phyloP scores from a whole-genome alignment of 306 rosid species.

The Carpinus viminea region DNA sequence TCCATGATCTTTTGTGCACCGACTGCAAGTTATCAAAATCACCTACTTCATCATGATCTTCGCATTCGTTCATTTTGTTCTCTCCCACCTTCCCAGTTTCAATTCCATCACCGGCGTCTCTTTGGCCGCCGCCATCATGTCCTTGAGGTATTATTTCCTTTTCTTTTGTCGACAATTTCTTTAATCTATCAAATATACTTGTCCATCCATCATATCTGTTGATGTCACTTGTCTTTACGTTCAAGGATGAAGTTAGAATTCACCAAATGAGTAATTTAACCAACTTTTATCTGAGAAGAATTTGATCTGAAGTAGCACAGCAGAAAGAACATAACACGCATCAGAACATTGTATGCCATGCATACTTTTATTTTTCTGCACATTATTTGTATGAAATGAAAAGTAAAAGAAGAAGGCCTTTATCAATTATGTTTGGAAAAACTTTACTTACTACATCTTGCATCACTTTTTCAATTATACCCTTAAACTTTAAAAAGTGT shows the following conservation, averaged over 20 bases:
- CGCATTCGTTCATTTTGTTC: slow-evolving; percentile 35
- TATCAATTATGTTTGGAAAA: background rate
- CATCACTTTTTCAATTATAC: too few species aligned
- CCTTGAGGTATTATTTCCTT: slow-evolving; percentile 30
- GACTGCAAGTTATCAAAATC: slow-evolving; percentile 34
- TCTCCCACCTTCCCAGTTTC: slow-evolving; percentile 48
- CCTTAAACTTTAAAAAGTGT: too few species aligned
- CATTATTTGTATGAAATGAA: background rate
- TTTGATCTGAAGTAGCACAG: background rate
- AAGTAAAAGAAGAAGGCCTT: background rate
- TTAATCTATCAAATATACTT: too few species aligned
- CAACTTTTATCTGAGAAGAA: background rate
- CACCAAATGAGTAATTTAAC: background rate
- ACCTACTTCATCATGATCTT: slow-evolving; percentile 48
- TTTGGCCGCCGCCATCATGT: slow-evolving; percentile 44
- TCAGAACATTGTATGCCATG: background rate
- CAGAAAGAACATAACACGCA: background rate
- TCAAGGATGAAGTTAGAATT: too few species aligned
- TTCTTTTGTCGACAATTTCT: background rate
- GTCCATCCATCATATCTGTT: too few species aligned
- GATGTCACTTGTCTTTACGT: too few species aligned
- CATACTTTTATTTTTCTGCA: background rate
- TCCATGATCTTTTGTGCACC: slow-evolving; percentile 25
- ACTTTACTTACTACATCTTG: too few species aligned
- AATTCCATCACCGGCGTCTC: slow-evolving; percentile 45